Conservation (phyloP, 2,329 filamentous ascomycete genomes). For the Neofusicoccum ribis region DNA sequence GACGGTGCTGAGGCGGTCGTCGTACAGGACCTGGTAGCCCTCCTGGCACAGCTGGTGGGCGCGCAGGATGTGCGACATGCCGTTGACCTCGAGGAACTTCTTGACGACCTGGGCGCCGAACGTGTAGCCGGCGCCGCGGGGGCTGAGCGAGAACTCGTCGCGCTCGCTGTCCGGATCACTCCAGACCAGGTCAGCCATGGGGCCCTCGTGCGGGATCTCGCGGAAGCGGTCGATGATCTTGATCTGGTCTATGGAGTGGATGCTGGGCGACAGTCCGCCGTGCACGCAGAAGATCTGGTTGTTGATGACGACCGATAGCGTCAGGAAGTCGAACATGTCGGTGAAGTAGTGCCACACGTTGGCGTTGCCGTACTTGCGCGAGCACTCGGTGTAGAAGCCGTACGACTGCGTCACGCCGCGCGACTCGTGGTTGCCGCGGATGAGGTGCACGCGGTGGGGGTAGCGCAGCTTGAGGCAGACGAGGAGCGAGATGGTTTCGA, state of each 20-base stretch:
- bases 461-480: slow-evolving; percentile 97
- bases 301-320: slow-evolving; percentile 94
- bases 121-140: slow-evolving; percentile 91
- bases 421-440: slow-evolving; percentile 97
- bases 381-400: slow-evolving; percentile 98
- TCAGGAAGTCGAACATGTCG: slow-evolving; percentile 99
- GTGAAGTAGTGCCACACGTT: slow-evolving; percentile 99
- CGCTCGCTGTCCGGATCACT: slow-evolving; percentile 96
- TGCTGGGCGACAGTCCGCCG: slow-evolving; percentile 70
- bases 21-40: slow-evolving; percentile 94
- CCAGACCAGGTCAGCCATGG: slow-evolving; percentile 99
- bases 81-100: slow-evolving; percentile 96
- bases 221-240: slow-evolving; percentile 99
- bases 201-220: slow-evolving; percentile 96
- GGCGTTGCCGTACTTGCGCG: slow-evolving; percentile 95
- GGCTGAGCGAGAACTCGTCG: slow-evolving; percentile 94
- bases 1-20: slow-evolving; percentile 90
- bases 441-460: slow-evolving; percentile 90
- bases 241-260: slow-evolving; percentile 98
- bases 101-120: slow-evolving; percentile 97
- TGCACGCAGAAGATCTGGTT: slow-evolving; percentile 99
- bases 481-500: slow-evolving; percentile 96
- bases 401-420: slow-evolving; percentile 98
- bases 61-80: slow-evolving; percentile 94
- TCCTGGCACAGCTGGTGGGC: slow-evolving; percentile 99